Evolutionary conservation across 2,329 filamentous ascomycete genomes (phyloP), one percentile per base, ranked within the genome.

Genomic region (Fusarium solani-melongenae): DNA sequence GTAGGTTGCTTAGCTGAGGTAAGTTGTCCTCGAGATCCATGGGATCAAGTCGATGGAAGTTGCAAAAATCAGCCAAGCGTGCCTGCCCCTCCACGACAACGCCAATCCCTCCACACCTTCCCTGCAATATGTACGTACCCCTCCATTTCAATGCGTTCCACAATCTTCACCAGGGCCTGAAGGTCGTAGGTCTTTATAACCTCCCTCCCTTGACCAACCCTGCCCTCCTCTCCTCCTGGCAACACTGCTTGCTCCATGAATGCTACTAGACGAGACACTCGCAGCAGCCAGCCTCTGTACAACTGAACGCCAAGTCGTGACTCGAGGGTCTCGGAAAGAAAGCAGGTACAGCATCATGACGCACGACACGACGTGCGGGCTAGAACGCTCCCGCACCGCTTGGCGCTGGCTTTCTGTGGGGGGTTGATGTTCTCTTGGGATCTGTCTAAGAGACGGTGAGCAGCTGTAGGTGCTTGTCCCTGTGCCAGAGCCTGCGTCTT

Each of bases 371-470:
- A 44, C 17, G 24, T 31, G 10, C 20, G 58, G 58, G 38, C 58
- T 49, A 61, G 58, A 60, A 61, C 58, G 58, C n/a, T 24, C n/a
- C 39, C 38, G 38, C 38, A n/a, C 38, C 27, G 41, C 59, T 51
- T 62, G 59, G 59, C 44, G 14, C 20, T 51, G 10, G 22, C 59
- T 29, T 61, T 49, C 29, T 62, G 59, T 62, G 59, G 39, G 39
- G 58, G 59, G 33, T 20, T 49, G 17, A 36, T 20, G 29, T 56
- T 51, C 29, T 62, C 59, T 51, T 15, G 31, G 39, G 29, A 36
- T 38, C 24, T 36, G 29, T 51, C n/a, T 36, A 49, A 41, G 33
- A 62, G 41, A 62, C 39, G 59, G 59, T 62, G 59, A 62, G 59
- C 20, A 27, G 14, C 41, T 51, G 31, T 34, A 29, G 11, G 41